A percentile compares a stretch with the other conserved stretches of the same genome.
Evolutionary conservation across 495 filamentous ascomycete genomes (phyloP).

Genomic region (Bryoglossum gracile): DNA sequence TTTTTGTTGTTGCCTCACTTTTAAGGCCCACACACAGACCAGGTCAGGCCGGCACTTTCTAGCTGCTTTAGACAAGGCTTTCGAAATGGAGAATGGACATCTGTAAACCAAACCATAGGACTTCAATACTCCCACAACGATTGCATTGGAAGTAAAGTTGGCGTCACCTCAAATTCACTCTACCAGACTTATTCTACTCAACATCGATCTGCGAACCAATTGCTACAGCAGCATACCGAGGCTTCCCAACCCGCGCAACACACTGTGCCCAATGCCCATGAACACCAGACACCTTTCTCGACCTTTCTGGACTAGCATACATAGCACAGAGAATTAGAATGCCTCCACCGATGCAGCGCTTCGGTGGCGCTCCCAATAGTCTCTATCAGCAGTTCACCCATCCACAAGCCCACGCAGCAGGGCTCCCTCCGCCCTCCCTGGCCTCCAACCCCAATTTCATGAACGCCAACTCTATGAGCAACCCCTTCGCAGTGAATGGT

Average conservation of each 20-base stretch:
- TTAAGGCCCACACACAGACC: too few relatives aligned
- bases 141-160: too few relatives aligned
- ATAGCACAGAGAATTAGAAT: slow-evolving; percentile 30
- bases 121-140: too few relatives aligned
- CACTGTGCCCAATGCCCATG: slow-evolving; percentile 26
- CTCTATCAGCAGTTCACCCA: slow-evolving; percentile 40
- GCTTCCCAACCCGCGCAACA: slow-evolving; percentile 11
- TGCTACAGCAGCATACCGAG: too few relatives aligned
- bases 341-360: slow-evolving; percentile 48
- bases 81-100: too few relatives aligned
- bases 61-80: too few relatives aligned
- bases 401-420: slow-evolving; percentile 44
- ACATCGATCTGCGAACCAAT: too few relatives aligned
- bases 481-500: slow-evolving; percentile 55
- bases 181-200: too few relatives aligned
- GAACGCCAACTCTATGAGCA: slow-evolving; percentile 59
- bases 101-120: too few relatives aligned
- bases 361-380: slow-evolving; percentile 33
- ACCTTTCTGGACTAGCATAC: slow-evolving; percentile 21
- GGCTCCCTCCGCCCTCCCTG: slow-evolving; percentile 54
- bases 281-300: slow-evolving; percentile 22
- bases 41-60: too few relatives aligned
- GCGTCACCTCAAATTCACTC: background rate
- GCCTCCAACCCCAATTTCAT: slow-evolving; percentile 53
- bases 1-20: too few relatives aligned